Conservation (phyloP, 441 rosid genomes). For the Theobroma grandiflorum region DNA sequence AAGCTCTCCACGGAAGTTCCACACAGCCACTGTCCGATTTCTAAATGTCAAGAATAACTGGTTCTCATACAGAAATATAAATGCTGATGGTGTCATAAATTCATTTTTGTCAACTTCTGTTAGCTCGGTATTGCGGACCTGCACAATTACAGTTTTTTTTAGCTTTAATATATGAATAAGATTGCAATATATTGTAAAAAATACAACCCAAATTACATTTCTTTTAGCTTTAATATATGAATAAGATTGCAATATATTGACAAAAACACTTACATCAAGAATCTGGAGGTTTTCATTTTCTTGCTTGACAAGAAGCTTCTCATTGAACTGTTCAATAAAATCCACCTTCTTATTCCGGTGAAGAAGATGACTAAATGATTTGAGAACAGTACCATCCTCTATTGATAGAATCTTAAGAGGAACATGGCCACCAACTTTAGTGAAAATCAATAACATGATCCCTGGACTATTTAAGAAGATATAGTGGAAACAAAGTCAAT, state of each 20-base stretch:
- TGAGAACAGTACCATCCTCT: conserved; percentile 88
- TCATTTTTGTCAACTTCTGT: conserved; percentile 72
- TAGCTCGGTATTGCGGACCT: conserved; percentile 76
- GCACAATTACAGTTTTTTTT: conserved; percentile 17
- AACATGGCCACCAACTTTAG: conserved; percentile 64
- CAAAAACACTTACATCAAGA: conserved; percentile 61
- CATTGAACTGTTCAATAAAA: conserved; percentile 85
- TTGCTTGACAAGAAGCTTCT: conserved; percentile 93
- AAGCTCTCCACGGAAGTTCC: conserved; percentile 91
- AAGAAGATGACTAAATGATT: conserved; percentile 76
- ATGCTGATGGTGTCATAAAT: conserved; percentile 85
- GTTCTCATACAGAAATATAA: conserved; percentile 79
- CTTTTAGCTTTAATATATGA: neutral
- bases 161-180: conserved; percentile 1
- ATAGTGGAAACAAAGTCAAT: conserved; percentile 9
- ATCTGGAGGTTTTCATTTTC: conserved; percentile 88
- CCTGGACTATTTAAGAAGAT: conserved; percentile 63
- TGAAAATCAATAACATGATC: conserved; percentile 80
- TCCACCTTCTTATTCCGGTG: conserved; percentile 90
- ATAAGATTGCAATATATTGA: conserved; percentile 14
- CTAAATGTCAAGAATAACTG: conserved; percentile 82
- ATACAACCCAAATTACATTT: neutral
- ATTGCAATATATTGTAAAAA: conserved; percentile 7
- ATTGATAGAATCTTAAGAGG: conserved; percentile 80
- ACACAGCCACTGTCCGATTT: conserved; percentile 82